Evolutionary conservation across 176 grass and related monocot species (phyloP).

Genomic region (Lolium multiflorum): DNA sequence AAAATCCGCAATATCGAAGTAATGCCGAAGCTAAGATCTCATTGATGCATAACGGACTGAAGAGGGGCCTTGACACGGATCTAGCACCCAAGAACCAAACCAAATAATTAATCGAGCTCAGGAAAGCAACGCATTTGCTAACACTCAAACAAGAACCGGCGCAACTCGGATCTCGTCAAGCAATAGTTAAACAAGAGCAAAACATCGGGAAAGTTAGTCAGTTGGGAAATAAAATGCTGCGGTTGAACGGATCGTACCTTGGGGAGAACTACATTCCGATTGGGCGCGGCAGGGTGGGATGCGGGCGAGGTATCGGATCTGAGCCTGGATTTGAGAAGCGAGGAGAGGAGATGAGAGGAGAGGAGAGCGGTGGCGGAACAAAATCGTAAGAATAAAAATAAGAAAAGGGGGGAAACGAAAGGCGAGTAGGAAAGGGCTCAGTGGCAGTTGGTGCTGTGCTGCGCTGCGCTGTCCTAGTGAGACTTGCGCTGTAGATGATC

Average conservation of each 20-base stretch:
- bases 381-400: background rate
- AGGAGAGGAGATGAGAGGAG: background rate
- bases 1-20: background rate
- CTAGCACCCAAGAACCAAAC: slow-evolving; percentile 12
- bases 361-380: background rate
- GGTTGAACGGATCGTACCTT: slow-evolving; percentile 1
- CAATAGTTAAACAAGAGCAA: background rate
- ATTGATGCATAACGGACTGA: background rate
- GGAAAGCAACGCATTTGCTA: background rate
- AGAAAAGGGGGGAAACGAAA: background rate
- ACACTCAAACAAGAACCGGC: background rate
- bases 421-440: background rate
- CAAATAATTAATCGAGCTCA: background rate
- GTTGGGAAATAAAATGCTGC: background rate
- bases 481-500: background rate
- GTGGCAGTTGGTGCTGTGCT: slow-evolving; percentile 6
- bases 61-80: slow-evolving; percentile 19
- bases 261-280: slow-evolving; percentile 8
- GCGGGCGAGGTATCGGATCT: slow-evolving; percentile 10
- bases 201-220: background rate
- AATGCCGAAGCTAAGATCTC: background rate
- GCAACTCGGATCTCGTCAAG: background rate
- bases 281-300: background rate
- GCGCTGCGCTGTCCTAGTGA: background rate
- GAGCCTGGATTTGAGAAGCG: background rate